Conservation (phyloP, 345 rosid species). For the Salix viminalis region DNA sequence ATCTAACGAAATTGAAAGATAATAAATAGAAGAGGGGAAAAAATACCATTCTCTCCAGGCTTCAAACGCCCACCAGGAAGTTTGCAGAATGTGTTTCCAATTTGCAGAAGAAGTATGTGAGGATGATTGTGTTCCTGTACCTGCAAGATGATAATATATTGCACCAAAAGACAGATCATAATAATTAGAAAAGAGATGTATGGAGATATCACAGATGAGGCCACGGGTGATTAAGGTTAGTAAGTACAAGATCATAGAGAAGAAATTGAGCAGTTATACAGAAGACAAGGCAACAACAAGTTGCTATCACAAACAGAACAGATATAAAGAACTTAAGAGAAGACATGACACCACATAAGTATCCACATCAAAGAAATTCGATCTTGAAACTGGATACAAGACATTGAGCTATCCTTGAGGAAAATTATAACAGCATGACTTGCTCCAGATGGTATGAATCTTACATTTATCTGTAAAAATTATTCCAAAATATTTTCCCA, state of each 20-base stretch:
- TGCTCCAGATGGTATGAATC: background rate
- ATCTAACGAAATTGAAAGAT: background rate
- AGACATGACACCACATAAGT: background rate
- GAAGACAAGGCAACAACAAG: background rate
- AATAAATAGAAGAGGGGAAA: background rate
- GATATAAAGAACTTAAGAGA: background rate
- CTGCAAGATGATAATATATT: conserved; percentile 38
- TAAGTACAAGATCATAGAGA: background rate
- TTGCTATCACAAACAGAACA: background rate
- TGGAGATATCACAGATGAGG: background rate
- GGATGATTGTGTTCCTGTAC: conserved; percentile 98
- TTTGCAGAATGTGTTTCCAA: conserved; percentile 96
- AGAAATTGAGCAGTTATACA: background rate
- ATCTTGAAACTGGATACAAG: background rate
- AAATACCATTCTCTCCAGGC: conserved; percentile 93
- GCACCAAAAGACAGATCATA: background rate
- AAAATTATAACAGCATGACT: background rate
- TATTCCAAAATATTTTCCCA: background rate
- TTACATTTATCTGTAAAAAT: background rate
- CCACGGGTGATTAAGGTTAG: background rate
- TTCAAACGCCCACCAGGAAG: conserved; percentile 97
- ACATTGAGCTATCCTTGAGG: background rate
- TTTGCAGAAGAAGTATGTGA: conserved; percentile 91
- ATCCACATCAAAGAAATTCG: background rate
- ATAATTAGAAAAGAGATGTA: background rate